Base-by-base conservation (phyloP, 2,329 filamentous ascomycete genomes). In the Curvularia sp. region DNA sequence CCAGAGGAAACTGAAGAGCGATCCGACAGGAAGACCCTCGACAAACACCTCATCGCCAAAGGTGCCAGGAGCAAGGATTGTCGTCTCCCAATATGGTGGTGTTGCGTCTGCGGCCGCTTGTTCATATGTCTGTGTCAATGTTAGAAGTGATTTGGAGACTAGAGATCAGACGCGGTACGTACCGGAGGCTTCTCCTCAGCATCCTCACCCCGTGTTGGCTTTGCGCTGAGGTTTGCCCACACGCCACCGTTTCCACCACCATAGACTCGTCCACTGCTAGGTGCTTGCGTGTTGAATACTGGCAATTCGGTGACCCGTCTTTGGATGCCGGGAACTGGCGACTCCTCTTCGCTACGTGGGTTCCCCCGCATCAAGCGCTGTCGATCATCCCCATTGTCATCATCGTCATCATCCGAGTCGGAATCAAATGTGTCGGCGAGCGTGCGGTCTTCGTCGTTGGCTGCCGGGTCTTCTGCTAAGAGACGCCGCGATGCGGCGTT, bases 81-180 rank as follows among this genome's bases (percentile, higher is more conserved):
- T 98, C 5, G 95, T 99, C 82, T 99, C 95, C 95, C 95, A 99
- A 79, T 99, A 99, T 0, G 95, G 95, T 1, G 95, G 95, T 48
- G 95, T 95, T 24, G 93, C 90, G 77, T 99, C 95, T 42, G 94
- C 94, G 3, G 95, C 95, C 15, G 95, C 95, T 86, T 98, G 94
- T 84, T 99, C 95, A 77, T 99, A 99, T 35, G 94, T 93, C 92
- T 97, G 70, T 33, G 5, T 26, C 30, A 39, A 49, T 41, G 75
- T 83, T 73, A 82, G 79, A 67, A 68, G 43, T 43, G 38, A 26
- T 30, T 13, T 8, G 12, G 28, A 20, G 5, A 8, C 28, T 35
- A 5, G 9, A 18, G 12, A 44, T 39, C 4, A 10, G 52, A 49
- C 28, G 44, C n/a, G 30, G 12, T 51, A 87, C 92, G 66, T 87